Conservation (phyloP, 331 rosid species). For the Telfairia occidentalis region DNA sequence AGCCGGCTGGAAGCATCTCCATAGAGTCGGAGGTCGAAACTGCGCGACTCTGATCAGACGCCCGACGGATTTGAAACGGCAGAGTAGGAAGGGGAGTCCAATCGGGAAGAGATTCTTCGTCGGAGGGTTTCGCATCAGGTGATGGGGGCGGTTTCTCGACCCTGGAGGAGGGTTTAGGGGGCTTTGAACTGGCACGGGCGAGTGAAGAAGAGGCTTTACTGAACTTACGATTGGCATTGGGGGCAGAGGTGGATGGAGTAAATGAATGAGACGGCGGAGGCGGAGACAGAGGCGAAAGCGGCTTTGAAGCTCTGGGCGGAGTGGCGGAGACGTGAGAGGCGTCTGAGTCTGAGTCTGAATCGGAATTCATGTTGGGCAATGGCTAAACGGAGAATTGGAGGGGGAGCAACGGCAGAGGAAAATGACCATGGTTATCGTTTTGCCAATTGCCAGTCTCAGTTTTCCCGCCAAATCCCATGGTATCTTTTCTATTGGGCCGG, state of each 20-base stretch:
- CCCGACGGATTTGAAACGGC: constrained; percentile 56
- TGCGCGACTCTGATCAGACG: constrained; percentile 24
- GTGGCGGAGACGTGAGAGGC: constrained; percentile 83
- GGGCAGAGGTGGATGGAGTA: constrained; percentile 13
- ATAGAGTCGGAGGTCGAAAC: constrained; percentile 26
- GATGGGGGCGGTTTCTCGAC: constrained; percentile 9
- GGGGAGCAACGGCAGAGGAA: not conserved
- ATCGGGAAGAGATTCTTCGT: constrained; percentile 5
- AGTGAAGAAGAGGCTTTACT: constrained; percentile 24
- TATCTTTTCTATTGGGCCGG: not conserved
- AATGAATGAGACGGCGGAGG: constrained; percentile 29
- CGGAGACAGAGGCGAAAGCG: constrained; percentile 45
- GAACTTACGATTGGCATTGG: constrained; percentile 19
- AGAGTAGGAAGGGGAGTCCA: constrained; percentile 27
- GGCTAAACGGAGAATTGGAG: not conserved
- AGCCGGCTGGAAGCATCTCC: constrained; percentile 54
- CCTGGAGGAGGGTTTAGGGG: constrained; percentile 21
- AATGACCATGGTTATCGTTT: not conserved
- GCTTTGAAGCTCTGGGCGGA: constrained; percentile 52
- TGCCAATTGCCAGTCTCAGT: no score
- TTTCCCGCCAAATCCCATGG: constrained; percentile 23
- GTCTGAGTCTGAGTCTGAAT: constrained; percentile 81
- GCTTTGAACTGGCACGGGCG: constrained; percentile 21
- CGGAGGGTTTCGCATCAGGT: constrained; percentile 1
- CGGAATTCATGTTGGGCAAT: constrained; percentile 40